Evolutionary conservation across 176 grass and related monocot genomes (phyloP).

Genomic region (Paspalum vaginatum): DNA sequence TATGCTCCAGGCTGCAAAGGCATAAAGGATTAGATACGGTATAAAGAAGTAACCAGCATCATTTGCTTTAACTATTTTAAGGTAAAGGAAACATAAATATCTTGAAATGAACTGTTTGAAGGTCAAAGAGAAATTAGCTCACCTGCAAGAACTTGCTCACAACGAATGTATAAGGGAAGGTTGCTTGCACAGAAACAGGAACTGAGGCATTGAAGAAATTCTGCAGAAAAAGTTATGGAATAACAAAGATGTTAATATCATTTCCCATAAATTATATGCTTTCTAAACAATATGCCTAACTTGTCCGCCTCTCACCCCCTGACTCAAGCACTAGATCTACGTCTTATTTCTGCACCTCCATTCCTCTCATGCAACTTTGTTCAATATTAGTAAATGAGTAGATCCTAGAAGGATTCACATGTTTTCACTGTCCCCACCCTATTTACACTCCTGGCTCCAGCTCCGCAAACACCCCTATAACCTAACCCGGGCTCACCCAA

Average conservation of each 20-base stretch:
- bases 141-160: slow-evolving; percentile 99
- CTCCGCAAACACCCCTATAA: too few relatives aligned
- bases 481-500: too few relatives aligned
- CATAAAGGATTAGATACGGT: slow-evolving; percentile 39
- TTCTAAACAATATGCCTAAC: background rate
- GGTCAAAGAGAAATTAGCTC: slow-evolving; percentile 24
- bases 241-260: background rate
- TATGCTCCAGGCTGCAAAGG: slow-evolving; percentile 82
- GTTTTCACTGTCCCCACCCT: background rate
- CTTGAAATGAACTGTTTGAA: slow-evolving; percentile 14
- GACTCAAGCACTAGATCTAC: background rate
- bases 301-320: background rate
- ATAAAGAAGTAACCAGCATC: slow-evolving; percentile 14
- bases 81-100: slow-evolving; percentile 14
- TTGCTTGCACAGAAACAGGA: slow-evolving; percentile 79
- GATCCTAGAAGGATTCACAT: slow-evolving; percentile 22
- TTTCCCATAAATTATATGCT: background rate
- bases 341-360: background rate
- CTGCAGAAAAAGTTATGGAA: slow-evolving; percentile 41
- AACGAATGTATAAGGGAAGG: slow-evolving; percentile 87
- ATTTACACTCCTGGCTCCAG: background rate
- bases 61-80: slow-evolving; percentile 26
- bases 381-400: background rate
- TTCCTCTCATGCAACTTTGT: slow-evolving; percentile 10
- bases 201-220: slow-evolving; percentile 87